Conservation (phyloP, 371 early-diverging fungal genomes). For the Mortierella sp. region DNA sequence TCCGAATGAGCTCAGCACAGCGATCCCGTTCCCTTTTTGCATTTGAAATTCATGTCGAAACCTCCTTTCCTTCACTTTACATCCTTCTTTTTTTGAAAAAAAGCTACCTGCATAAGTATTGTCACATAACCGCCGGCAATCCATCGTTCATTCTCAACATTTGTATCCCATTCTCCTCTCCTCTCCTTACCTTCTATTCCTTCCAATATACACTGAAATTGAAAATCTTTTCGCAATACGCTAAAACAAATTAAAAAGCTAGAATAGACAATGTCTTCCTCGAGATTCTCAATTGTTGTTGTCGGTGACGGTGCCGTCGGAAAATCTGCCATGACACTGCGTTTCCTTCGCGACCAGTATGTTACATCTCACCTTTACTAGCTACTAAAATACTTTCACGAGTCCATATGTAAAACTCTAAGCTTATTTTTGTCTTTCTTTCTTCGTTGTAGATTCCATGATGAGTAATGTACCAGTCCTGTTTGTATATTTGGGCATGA, state of each 20-base stretch:
- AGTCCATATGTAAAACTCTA: not conserved
- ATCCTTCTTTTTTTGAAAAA: not conserved
- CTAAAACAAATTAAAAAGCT: no score
- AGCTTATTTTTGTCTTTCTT: not conserved
- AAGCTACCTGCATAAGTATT: no score
- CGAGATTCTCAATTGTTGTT: slow-evolving; percentile 42
- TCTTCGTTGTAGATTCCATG: not conserved
- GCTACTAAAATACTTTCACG: no score
- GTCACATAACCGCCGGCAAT: no score
- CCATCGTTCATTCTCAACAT: not conserved
- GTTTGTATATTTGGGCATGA: no score
- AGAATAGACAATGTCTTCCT: not conserved
- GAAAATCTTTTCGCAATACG: not conserved
- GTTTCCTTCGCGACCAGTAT: slow-evolving; percentile 55
- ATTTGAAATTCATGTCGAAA: not conserved
- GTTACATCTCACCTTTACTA: no score
- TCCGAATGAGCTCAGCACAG: not conserved
- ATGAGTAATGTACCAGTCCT: not conserved
- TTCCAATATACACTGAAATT: not conserved
- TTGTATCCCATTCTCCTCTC: not conserved
- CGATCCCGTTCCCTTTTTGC: not conserved
- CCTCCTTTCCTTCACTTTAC: not conserved
- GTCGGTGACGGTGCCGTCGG: slow-evolving; percentile 55
- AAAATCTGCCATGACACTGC: slow-evolving; percentile 50
- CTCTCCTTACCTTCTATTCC: not conserved